Evolutionary conservation across 768 basidiomycete species (phyloP).

Genomic region (Mycena maculata): DNA sequence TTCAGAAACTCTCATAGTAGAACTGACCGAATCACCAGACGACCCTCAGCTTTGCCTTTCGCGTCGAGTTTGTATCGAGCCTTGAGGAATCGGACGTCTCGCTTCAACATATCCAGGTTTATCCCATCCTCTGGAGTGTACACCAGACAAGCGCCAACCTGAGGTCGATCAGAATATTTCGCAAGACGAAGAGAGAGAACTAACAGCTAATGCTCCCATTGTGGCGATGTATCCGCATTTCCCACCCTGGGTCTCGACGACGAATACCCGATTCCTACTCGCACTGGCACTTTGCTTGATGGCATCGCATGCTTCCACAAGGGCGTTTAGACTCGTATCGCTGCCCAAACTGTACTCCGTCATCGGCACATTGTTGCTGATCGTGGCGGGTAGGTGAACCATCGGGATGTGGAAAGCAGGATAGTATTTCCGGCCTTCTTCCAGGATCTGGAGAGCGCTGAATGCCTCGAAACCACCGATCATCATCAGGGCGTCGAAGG

Average conservation of each 20-base stretch:
- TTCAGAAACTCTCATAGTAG: neutral
- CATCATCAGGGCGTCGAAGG: slow-evolving; percentile 82
- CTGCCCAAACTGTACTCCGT: slow-evolving; percentile 96
- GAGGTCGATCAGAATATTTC: slow-evolving; percentile 1
- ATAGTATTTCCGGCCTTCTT: slow-evolving; percentile 84
- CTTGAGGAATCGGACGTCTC: slow-evolving; percentile 90
- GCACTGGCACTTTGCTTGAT: slow-evolving; percentile 99
- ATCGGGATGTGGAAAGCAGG: slow-evolving; percentile 96
- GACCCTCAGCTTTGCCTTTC: slow-evolving; percentile 92
- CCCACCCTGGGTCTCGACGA: slow-evolving; percentile 98
- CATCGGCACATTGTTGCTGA: slow-evolving; percentile 98
- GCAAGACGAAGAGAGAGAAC: slow-evolving; percentile 44
- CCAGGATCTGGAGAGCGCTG: slow-evolving; percentile 79
- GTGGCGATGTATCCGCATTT: slow-evolving; percentile 96
- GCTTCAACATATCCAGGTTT: slow-evolving; percentile 79
- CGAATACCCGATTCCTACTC: slow-evolving; percentile 94
- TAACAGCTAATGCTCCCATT: slow-evolving; percentile 93
- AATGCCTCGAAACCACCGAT: slow-evolving; percentile 99
- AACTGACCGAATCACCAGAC: slow-evolving; percentile 88
- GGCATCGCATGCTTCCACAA: slow-evolving; percentile 97
- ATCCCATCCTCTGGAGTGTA: slow-evolving; percentile 96
- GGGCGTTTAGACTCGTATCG: slow-evolving; percentile 97
- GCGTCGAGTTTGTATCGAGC: slow-evolving; percentile 86
- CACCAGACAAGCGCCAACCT: slow-evolving; percentile 83
- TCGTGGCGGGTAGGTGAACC: slow-evolving; percentile 94